phyloP scores from a whole-genome alignment of 495 filamentous ascomycete genomes.

The Darksidea phi region DNA sequence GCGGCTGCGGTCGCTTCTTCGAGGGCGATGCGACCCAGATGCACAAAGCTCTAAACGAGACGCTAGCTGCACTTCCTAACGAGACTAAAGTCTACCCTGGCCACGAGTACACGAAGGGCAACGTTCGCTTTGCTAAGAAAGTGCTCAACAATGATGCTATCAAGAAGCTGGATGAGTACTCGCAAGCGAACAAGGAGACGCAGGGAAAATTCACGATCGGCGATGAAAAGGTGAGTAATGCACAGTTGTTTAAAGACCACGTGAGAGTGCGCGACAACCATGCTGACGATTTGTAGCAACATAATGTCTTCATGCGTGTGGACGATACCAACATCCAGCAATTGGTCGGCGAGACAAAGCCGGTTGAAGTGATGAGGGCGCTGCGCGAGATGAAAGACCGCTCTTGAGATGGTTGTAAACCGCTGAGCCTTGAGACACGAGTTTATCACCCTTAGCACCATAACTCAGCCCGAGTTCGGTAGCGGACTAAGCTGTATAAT shows the following conservation, averaged over 20 bases:
- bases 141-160: constrained; percentile 69
- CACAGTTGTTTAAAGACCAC: not conserved
- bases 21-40: constrained; percentile 89
- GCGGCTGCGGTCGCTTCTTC: constrained; percentile 88
- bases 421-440: too few relatives aligned
- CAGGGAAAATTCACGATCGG: constrained; percentile 97
- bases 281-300: constrained; percentile 56
- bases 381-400: constrained; percentile 90
- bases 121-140: constrained; percentile 79
- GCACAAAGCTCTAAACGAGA: constrained; percentile 87
- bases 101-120: constrained; percentile 96
- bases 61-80: constrained; percentile 75
- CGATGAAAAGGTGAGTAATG: constrained; percentile 78
- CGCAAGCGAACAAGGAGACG: constrained; percentile 76
- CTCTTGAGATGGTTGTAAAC: not conserved
- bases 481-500: too few relatives aligned
- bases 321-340: constrained; percentile 82
- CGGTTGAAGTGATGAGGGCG: constrained; percentile 81
- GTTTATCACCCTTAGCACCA: too few relatives aligned
- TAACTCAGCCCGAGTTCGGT: too few relatives aligned
- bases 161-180: constrained; percentile 72
- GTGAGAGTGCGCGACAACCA: constrained; percentile 5
- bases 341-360: constrained; percentile 76
- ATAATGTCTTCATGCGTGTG: constrained; percentile 96
- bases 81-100: constrained; percentile 93